Conservation (phyloP, 2,329 filamentous ascomycete genomes). For the Ceratocystis cacaofunesta region DNA sequence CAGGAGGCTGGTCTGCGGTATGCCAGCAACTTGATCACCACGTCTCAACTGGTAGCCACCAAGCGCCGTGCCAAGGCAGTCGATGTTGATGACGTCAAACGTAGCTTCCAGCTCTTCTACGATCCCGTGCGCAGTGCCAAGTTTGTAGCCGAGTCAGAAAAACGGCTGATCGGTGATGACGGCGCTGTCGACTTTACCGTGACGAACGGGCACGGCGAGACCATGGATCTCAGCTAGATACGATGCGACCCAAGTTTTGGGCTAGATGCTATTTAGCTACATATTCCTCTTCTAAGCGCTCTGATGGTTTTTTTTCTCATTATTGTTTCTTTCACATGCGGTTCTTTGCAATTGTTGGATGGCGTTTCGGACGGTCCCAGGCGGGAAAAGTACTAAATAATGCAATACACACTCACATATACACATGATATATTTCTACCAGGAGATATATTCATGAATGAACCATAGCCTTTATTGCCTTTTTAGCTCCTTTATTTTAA, state of each 20-base stretch:
- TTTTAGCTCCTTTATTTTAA: not conserved
- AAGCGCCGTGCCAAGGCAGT: constrained; percentile 81
- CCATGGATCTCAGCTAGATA: constrained; percentile 32
- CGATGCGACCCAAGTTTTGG: too few relatives aligned
- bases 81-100: constrained; percentile 73
- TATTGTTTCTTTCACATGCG: constrained; percentile 10
- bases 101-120: constrained; percentile 88
- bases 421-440: constrained; percentile 5
- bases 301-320: constrained; percentile 6
- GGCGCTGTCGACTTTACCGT: constrained; percentile 60
- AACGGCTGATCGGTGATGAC: constrained; percentile 77
- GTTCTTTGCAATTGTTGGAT: constrained; percentile 12
- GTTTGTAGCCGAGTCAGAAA: constrained; percentile 82
- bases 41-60: constrained; percentile 70
- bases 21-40: constrained; percentile 95
- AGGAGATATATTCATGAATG: not conserved
- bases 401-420: constrained; percentile 14
- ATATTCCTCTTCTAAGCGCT: not conserved
- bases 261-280: not conserved
- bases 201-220: constrained; percentile 38
- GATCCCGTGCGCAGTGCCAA: constrained; percentile 76
- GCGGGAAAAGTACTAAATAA: constrained; percentile 17
- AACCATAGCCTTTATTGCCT: not conserved
- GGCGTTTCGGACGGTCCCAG: constrained; percentile 16
- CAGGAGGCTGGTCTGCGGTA: constrained; percentile 85